Base-by-base conservation (phyloP, 306 rosid species). In the Biancaea sappan region DNA sequence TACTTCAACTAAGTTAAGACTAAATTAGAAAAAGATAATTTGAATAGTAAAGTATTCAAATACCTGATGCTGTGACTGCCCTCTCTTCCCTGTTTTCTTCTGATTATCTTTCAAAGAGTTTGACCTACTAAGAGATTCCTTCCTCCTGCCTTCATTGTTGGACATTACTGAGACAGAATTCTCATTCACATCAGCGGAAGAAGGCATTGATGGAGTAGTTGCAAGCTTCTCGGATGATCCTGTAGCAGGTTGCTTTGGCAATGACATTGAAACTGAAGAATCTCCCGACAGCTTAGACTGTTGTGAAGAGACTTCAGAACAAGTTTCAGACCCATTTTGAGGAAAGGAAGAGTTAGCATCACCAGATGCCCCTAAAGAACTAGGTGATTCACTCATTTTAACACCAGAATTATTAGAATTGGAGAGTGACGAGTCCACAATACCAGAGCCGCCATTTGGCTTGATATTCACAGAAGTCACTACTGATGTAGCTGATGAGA, bases 31-130 rank as follows among this genome's bases (percentile, higher is more conserved):
- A 57, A 38, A 64, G 24, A 53, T 48, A 44, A 35, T 44, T 52
- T 25, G 21, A 60, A 43, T 19, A 69, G 32, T 48, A 60, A 48
- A 74, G 69, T 54, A 73, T 24, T 51, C 24, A 76, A 40, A 53
- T 84, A 95, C 99, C 97, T 92, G 90, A 79, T 79, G 82, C 65
- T 79, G 88, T 18, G 77, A 48, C 75, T 84, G 92, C 47, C 84
- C 96, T 84, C 85, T 83, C 83, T 79, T 88, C 72, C 72, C 83
- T 25, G 79, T 21, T 70, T 86, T 84, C 71, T 83, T 93, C 73
- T 83, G 88, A 75, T 84, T 82, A 73, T 95, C 97, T 76, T 84
- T 86, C 50, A 84, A 69, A 62, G 91, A 85, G 85, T 86, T 86
- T 10, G 97, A 86, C 74, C 81, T 83, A 15, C 80, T 77, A 71